Percentiles rank a stretch among this genome's conserved stretches.
Evolutionary conservation across 2,329 filamentous ascomycete genomes (phyloP).

Genomic region (Beauveria sp.): DNA sequence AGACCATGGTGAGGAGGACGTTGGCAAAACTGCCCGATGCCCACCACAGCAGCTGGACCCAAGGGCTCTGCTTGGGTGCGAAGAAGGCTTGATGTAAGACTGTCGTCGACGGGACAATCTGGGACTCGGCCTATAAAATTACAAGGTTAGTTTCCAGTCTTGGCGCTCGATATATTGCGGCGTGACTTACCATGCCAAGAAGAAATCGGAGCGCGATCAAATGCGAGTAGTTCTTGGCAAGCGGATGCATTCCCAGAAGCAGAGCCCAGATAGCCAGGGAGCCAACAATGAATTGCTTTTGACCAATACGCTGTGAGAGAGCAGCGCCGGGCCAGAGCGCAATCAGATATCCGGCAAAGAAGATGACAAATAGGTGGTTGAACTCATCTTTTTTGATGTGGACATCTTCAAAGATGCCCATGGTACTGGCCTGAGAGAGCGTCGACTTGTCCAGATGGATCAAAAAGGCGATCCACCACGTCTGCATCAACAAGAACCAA

Average conservation of each 20-base stretch:
- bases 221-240: slow-evolving; percentile 17
- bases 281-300: slow-evolving; percentile 18
- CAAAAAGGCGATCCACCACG: slow-evolving; percentile 19
- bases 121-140: slow-evolving; percentile 18
- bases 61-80: slow-evolving; percentile 21
- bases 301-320: slow-evolving; percentile 17
- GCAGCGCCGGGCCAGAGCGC: slow-evolving; percentile 18
- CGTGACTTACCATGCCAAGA: slow-evolving; percentile 17
- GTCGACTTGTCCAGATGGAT: slow-evolving; percentile 21
- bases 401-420: slow-evolving; percentile 21
- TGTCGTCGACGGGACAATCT: slow-evolving; percentile 21
- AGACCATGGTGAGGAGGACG: slow-evolving; percentile 21
- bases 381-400: slow-evolving; percentile 17
- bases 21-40: slow-evolving; percentile 21
- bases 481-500: slow-evolving; percentile 18
- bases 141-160: not conserved
- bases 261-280: slow-evolving; percentile 18
- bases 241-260: slow-evolving; percentile 18
- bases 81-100: slow-evolving; percentile 23
- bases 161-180: not conserved
- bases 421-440: slow-evolving; percentile 17
- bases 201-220: slow-evolving; percentile 18
- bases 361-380: slow-evolving; percentile 18
- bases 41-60: slow-evolving; percentile 23
- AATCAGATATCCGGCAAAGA: slow-evolving; percentile 19